Percentiles rank a stretch among this genome's conserved stretches.
Evolutionary conservation across 2,329 filamentous ascomycete species (phyloP).

Genomic region (Trichophyton simii): DNA sequence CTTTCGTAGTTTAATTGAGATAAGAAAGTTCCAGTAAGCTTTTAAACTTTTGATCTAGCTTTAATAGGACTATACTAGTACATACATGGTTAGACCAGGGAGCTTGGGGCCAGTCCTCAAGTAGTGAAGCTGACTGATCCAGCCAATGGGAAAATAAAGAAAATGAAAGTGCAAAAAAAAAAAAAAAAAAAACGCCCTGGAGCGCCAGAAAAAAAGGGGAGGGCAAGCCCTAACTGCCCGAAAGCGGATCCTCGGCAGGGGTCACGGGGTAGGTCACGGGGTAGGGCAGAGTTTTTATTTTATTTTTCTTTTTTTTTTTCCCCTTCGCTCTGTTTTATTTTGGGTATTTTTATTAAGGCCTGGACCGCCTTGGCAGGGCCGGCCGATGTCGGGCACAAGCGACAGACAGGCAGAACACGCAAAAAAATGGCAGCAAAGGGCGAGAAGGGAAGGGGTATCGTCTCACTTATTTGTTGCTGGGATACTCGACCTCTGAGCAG

Average conservation of each 20-base stretch:
- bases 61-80: too few relatives aligned
- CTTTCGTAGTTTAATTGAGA: neutral
- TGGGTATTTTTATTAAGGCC: neutral
- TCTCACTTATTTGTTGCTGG: slow-evolving; percentile 54
- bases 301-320: too few relatives aligned
- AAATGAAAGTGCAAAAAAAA: neutral
- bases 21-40: neutral
- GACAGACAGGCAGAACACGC: neutral
- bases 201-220: neutral
- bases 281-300: slow-evolving; percentile 1
- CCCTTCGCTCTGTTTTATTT: neutral
- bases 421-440: neutral
- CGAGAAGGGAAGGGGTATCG: neutral
- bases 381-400: neutral
- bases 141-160: neutral
- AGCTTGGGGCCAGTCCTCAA: too few relatives aligned
- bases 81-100: neutral
- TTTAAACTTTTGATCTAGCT: too few relatives aligned
- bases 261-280: neutral
- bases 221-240: neutral
- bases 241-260: neutral
- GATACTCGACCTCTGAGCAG: slow-evolving; percentile 53
- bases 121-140: too few relatives aligned
- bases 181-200: neutral
- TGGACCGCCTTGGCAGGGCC: neutral